These are phyloP conservation scores for Naegleria lovaniensis DNA, from an alignment of 208 protist species.

Conservation along the genomic window DNA sequence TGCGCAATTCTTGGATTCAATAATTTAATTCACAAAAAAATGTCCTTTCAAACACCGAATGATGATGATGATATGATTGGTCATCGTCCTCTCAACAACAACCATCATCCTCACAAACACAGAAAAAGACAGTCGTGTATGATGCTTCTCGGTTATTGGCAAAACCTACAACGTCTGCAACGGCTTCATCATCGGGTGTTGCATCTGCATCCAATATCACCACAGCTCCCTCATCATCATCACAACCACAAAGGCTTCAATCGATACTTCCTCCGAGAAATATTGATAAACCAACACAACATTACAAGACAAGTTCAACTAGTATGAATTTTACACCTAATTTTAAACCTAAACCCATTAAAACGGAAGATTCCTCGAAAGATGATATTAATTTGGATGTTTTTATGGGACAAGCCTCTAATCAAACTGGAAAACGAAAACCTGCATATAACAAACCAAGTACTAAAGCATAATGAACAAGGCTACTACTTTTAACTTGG, in stretches of 20 bases:
- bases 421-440: not conserved
- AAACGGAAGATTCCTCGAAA: not conserved
- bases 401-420: not conserved
- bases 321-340: not conserved
- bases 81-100: not conserved
- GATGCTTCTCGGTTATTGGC: not conserved
- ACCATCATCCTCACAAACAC: not conserved
- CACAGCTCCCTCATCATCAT: not conserved
- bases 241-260: not conserved
- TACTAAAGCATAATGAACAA: not conserved
- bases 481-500: not conserved
- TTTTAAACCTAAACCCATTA: not conserved
- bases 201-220: not conserved
- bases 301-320: not conserved
- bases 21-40: no score
- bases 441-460: not conserved
- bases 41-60: no score
- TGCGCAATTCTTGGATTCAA: no score
- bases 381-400: not conserved
- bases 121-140: not conserved
- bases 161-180: not conserved
- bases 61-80: no score
- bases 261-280: not conserved
- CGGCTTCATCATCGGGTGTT: not conserved
- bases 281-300: constrained; percentile 10